Evolutionary conservation across 1,284 basidiomycete species (phyloP).

Genomic region (Chondrostereum purpureum): DNA sequence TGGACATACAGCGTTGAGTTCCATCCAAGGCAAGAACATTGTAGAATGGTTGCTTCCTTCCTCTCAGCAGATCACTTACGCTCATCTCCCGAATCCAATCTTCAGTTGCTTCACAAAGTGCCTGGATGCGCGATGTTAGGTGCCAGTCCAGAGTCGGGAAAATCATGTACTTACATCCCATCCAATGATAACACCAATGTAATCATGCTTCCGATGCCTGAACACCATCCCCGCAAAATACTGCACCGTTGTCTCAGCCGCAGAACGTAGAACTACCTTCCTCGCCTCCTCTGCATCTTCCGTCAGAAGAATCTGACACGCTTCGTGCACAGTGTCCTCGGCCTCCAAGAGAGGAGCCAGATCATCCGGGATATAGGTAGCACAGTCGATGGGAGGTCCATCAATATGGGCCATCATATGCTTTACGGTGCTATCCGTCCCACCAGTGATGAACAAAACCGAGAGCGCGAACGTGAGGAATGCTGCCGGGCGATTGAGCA

Average conservation of each 20-base stretch:
- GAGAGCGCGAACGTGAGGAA: conserved; percentile 10
- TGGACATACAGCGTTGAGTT: conserved; percentile 33
- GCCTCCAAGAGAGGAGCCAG: conserved; percentile 8
- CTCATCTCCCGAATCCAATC: conserved; percentile 41
- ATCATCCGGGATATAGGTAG: conserved; percentile 11
- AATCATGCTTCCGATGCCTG: conserved; percentile 33
- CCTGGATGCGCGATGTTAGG: conserved; percentile 22
- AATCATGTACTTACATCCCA: conserved; percentile 42
- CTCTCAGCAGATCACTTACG: conserved; percentile 32
- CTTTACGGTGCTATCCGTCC: conserved; percentile 18
- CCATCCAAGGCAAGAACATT: conserved; percentile 32
- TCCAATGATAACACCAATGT: conserved; percentile 41
- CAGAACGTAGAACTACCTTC: conserved; percentile 22
- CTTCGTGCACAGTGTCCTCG: conserved; percentile 16
- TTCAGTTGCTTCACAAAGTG: conserved; percentile 34
- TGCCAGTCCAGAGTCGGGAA: neutral
- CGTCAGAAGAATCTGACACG: conserved; percentile 23
- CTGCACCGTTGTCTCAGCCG: conserved; percentile 21
- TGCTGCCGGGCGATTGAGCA: conserved; percentile 2
- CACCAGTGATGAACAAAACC: conserved; percentile 4
- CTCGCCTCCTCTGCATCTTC: conserved; percentile 25
- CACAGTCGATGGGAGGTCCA: conserved; percentile 20
- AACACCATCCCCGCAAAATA: conserved; percentile 52
- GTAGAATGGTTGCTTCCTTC: conserved; percentile 50
- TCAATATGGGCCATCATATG: conserved; percentile 24